Evolutionary conservation across 179 eudicot genomes (phyloP).

Genomic region (Vitellaria paradoxa): DNA sequence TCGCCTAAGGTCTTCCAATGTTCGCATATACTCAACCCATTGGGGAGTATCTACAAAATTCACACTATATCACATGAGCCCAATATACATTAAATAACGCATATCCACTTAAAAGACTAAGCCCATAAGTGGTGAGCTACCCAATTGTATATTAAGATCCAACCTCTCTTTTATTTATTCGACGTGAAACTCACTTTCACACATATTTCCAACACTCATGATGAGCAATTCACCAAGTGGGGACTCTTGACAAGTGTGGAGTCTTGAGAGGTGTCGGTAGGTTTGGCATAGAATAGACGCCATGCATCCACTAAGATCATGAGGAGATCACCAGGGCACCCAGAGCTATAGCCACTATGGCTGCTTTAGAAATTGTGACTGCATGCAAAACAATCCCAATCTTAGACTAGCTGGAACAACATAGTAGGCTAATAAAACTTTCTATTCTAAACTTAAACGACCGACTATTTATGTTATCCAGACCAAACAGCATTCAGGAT

Average conservation of each 20-base stretch:
- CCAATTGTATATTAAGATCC: too few species aligned
- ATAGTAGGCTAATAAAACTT: not conserved
- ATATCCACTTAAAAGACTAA: too few species aligned
- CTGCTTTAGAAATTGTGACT: constrained; percentile 80
- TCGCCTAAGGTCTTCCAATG: too few species aligned
- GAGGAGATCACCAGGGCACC: constrained; percentile 89
- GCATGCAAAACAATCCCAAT: constrained; percentile 16
- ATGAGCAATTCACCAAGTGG: constrained; percentile 73
- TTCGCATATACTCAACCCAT: too few species aligned
- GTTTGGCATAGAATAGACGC: constrained; percentile 38
- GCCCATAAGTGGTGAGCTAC: too few species aligned
- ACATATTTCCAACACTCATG: too few species aligned
- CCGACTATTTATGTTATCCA: not conserved
- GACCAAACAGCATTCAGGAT: too few species aligned
- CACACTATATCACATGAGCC: too few species aligned
- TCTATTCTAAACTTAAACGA: not conserved
- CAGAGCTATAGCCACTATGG: constrained; percentile 83
- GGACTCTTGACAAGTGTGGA: constrained; percentile 75
- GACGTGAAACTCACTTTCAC: too few species aligned
- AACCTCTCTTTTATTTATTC: constrained; percentile 88
- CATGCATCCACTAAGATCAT: constrained; percentile 79
- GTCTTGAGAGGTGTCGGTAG: constrained; percentile 33
- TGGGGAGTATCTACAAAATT: too few species aligned
- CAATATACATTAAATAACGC: too few species aligned
- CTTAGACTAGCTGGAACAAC: not conserved